A percentile compares a stretch with the other conserved stretches of the same genome.
phyloP scores from a whole-genome alignment of 805 yeast species.

The Spathaspora girioi region DNA sequence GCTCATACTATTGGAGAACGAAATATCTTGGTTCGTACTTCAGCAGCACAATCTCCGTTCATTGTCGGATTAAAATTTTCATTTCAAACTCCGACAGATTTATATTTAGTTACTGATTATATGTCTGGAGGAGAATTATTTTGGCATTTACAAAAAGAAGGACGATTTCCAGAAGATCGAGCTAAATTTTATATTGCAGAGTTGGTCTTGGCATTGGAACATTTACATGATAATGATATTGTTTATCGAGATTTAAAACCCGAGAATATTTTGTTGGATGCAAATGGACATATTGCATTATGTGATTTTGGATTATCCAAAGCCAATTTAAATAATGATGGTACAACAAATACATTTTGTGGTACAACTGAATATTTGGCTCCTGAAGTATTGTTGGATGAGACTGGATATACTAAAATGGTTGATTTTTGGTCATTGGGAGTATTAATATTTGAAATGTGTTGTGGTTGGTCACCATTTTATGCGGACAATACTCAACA shows the following conservation, averaged over 20 bases:
- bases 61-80: conserved; percentile 95
- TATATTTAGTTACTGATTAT: conserved; percentile 91
- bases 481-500: conserved; percentile 97
- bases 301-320: conserved; percentile 97
- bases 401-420: conserved; percentile 96
- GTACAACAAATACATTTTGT: conserved; percentile 94
- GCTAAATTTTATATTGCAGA: conserved; percentile 98
- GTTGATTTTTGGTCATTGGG: conserved; percentile 99
- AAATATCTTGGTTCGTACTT: conserved; percentile 88
- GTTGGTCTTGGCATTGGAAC: conserved; percentile 87
- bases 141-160: conserved; percentile 96
- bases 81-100: conserved; percentile 90
- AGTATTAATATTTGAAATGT: conserved; percentile 95
- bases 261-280: conserved; percentile 91
- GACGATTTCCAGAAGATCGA: conserved; percentile 86
- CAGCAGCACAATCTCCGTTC: conserved; percentile 84
- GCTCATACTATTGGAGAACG: conserved; percentile 98
- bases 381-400: conserved; percentile 93
- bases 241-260: conserved; percentile 97
- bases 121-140: conserved; percentile 98
- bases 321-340: conserved; percentile 80
- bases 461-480: conserved; percentile 99
- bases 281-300: conserved; percentile 94
- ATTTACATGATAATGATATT: conserved; percentile 90
- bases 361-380: conserved; percentile 98